These are phyloP conservation scores for Colletotrichum acutatum DNA, from an alignment of 2,329 filamentous ascomycete genomes.

Conservation along the genomic window DNA sequence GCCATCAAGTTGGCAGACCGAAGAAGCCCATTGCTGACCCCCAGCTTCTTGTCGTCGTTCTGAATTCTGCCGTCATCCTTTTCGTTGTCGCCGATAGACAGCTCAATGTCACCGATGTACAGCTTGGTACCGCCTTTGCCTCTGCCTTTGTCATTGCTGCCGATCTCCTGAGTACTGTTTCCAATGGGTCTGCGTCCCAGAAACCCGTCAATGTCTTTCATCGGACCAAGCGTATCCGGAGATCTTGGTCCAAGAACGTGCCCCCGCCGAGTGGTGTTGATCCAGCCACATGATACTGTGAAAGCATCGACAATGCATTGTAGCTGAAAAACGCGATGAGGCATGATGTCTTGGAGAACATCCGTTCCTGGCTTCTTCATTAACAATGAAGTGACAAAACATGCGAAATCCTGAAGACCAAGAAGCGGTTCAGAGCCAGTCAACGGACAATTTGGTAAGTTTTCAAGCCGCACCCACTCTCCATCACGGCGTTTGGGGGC, in stretches of 20 bases:
- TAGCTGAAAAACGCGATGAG: constrained; percentile 60
- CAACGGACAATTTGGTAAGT: not conserved
- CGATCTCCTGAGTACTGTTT: not conserved
- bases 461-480: constrained; percentile 41
- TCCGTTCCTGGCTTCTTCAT: constrained; percentile 54
- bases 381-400: constrained; percentile 54
- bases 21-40: not conserved
- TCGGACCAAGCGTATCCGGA: constrained; percentile 47
- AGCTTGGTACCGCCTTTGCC: not conserved
- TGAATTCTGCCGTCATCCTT: too few relatives aligned
- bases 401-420: constrained; percentile 58
- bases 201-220: constrained; percentile 56
- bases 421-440: constrained; percentile 47
- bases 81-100: too few relatives aligned
- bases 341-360: constrained; percentile 52
- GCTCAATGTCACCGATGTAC: too few relatives aligned
- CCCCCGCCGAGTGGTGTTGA: constrained; percentile 42
- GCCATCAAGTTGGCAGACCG: not conserved
- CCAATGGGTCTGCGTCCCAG: constrained; percentile 49
- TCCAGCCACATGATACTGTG: constrained; percentile 57
- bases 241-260: constrained; percentile 48
- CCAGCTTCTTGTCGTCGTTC: too few relatives aligned
- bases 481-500: constrained; percentile 43
- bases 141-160: not conserved
- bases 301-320: constrained; percentile 62